Base-by-base conservation (phyloP, 2,329 filamentous ascomycete genomes). In the Bimuria novae-zelandiae region DNA sequence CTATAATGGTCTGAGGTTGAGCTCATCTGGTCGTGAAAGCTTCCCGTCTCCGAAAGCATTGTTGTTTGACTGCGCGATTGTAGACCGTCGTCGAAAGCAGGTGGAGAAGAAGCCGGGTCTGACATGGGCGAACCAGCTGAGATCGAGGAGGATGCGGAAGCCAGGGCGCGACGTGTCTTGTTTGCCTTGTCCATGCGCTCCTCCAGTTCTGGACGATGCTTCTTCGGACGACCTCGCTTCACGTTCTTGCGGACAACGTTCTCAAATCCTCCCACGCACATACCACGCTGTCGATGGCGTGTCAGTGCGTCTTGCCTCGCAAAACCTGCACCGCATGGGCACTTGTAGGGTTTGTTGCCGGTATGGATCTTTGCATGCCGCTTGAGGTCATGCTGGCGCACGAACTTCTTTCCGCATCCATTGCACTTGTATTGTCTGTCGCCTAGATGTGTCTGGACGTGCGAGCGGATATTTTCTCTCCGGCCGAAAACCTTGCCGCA, bases 401-500 rank as follows among this genome's bases (percentile, higher is more conserved):
- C 94, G 72, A 99, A 99, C 76, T 92, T 93, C 77, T 97, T 97
- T 47, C 89, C 83, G 78, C 94, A 99, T 50, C 89, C 88, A 40
- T 93, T 92, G 76, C 94, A 99, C 74, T 90, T 88, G 77, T 91
- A 99, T 72, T 97, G 94, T 42, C 94, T 85, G 73, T 99, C 94
- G 66, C 95, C 94, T 59, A 99, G 87, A 75, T 99, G 94, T 3
- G 94, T 99, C 76, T 99, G 94, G 12, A 99, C 90, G 73, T 99
- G 94, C 0, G 92, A 96, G 73, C 96, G 96, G 79, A 97, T 97
- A 76, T 99, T 97, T 75, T 99, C 94, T 74, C 97, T 96, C 63
- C 94, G 86, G n/a, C 92, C 93, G 70, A 99, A 97, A 48, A 87
- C 85, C 75, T 96, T 96, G 63, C 87, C 84, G 75, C 94, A 99